Evolutionary conservation across 2,329 filamentous ascomycete genomes (phyloP).

Genomic region (Exserohilum rostratum): DNA sequence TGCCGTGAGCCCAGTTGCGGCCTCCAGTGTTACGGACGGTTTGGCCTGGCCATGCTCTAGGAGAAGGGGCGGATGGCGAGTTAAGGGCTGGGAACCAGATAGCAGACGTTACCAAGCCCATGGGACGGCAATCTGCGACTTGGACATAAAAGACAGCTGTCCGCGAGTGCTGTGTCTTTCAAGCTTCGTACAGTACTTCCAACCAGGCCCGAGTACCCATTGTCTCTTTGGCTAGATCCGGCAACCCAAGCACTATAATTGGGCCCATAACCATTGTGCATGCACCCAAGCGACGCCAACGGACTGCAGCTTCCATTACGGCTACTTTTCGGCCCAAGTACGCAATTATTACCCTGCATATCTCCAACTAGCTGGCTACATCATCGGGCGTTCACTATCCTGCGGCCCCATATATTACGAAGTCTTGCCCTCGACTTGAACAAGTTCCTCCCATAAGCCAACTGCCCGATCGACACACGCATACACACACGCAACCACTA

Average conservation of each 20-base stretch:
- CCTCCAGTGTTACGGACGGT: slow-evolving; percentile 4
- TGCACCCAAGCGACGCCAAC: slow-evolving; percentile 32
- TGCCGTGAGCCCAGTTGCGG: slow-evolving; percentile 9
- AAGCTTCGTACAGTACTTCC: too few relatives aligned
- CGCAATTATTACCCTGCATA: slow-evolving; percentile 31
- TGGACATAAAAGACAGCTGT: slow-evolving; percentile 7
- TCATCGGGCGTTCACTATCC: slow-evolving; percentile 37
- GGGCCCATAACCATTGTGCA: slow-evolving; percentile 19
- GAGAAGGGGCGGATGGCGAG: too few relatives aligned
- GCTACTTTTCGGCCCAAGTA: slow-evolving; percentile 28
- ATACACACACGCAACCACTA: slow-evolving; percentile 2
- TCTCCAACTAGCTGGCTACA: slow-evolving; percentile 26
- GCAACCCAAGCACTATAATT: slow-evolving; percentile 19
- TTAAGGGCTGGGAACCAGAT: not conserved
- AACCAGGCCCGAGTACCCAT: not conserved
- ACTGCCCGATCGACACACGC: slow-evolving; percentile 1
- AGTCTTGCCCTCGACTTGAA: slow-evolving; percentile 7
- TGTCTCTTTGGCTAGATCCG: slow-evolving; percentile 5
- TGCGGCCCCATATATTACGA: slow-evolving; percentile 34
- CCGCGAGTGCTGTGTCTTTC: slow-evolving; percentile 1
- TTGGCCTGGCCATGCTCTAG: not conserved
- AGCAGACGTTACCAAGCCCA: not conserved
- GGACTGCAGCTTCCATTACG: slow-evolving; percentile 19
- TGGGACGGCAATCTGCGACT: not conserved
- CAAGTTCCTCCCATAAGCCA: not conserved